Evolutionary conservation across 2,329 filamentous ascomycete genomes (phyloP), one percentile per base, ranked within the genome.

Genomic region (Clarireedia homoeocarpa): DNA sequence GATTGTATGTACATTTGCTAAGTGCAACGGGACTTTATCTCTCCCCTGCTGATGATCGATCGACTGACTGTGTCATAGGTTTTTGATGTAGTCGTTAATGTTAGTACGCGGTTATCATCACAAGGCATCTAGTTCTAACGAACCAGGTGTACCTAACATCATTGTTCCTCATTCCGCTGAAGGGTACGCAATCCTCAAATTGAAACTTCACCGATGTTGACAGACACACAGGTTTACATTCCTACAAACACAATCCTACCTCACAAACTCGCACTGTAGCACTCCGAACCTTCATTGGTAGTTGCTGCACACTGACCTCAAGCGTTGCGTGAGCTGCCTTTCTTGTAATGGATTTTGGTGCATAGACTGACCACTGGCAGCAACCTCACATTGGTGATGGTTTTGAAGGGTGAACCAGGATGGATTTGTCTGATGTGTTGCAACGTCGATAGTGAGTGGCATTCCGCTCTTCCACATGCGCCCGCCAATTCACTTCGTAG

Each of bases 351-450:
- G 0, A 3, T 45, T 26, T 58, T 36, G 56, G 17, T 5, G 5
- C 12, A 52, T 10, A 12, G 4, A 34, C 30, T 34, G 30, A 34
- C 0, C 30, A 34, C 5, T 15, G 1, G 53, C 1, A 82, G 80
- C 3, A 86, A 86, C 64, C 68, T 86, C 2, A 76, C 77, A 3
- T 74, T 85, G 0, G 69, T 85, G 0, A 78, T 83, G 73, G 74
- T 74, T 1, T 73, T 85, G 2, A 69, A 80, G 24, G 82, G 82
- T 12, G 82, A 85, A 64, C 81, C 79, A 2, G 82, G 78, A 3
- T 86, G 82, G 82, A 75, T 86, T 2, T 86, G 82, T 61, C 73
- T 86, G 4, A 81, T 84, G 72, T 82, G 80, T 63, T 86, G 83
- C 65, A 85, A 85, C 63, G 74, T 76, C 59, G 83, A 86, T 65